Percentiles rank a stretch among this genome's conserved stretches.
Conservation (phyloP, 176 grass and related monocot genomes). For the Otatea glauca region DNA sequence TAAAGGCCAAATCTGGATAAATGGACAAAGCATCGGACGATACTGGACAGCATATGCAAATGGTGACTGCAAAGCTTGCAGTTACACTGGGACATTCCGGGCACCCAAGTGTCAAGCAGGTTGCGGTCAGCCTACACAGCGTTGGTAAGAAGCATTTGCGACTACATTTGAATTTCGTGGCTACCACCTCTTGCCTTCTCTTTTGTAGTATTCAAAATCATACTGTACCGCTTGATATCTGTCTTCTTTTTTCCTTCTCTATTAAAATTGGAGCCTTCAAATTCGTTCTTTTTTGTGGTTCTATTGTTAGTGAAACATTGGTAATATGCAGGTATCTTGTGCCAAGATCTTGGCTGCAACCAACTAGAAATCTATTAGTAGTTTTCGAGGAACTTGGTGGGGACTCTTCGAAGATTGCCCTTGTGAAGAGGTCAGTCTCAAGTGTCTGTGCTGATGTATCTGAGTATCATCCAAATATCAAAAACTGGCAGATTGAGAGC, state of each 20-base stretch:
- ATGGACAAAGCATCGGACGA: conserved; percentile 93
- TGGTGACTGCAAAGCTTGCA: conserved; percentile 75
- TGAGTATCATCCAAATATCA: conserved; percentile 85
- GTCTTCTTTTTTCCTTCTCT: not conserved
- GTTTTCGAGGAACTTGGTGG: conserved; percentile 97
- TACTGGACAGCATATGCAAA: conserved; percentile 79
- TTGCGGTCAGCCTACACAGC: conserved; percentile 84
- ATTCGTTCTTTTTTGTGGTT: not conserved
- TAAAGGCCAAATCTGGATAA: conserved; percentile 98
- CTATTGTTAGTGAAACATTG: not conserved
- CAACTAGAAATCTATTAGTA: conserved; percentile 82
- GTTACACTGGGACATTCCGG: conserved; percentile 75
- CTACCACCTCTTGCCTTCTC: not conserved
- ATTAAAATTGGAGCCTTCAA: not conserved
- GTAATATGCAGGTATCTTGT: conserved; percentile 89
- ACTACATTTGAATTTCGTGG: not conserved
- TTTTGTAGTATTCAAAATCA: conserved; percentile 18
- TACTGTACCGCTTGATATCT: not conserved
- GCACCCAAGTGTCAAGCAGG: conserved; percentile 79
- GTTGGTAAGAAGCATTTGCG: conserved; percentile 68
- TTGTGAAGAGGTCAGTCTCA: conserved; percentile 82
- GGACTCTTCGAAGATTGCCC: conserved; percentile 75
- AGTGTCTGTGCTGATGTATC: conserved; percentile 95
- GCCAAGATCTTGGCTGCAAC: conserved; percentile 86
- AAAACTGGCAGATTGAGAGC: conserved; percentile 83